Evolutionary conservation across 768 basidiomycete species (phyloP).

Genomic region (Tulasnella sp.): DNA sequence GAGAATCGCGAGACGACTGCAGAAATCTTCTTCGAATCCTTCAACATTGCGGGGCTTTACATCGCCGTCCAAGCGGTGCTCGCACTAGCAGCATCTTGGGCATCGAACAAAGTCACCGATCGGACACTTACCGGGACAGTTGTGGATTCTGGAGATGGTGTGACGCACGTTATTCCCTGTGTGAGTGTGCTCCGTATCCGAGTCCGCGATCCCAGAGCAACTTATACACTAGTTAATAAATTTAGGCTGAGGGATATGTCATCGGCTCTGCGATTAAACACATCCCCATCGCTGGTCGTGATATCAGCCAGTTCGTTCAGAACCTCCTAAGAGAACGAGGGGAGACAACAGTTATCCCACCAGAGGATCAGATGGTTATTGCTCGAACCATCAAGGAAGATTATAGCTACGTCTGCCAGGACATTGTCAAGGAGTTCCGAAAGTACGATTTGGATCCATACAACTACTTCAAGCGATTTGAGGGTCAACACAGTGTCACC

Average conservation of each 20-base stretch:
- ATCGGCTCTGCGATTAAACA: slow-evolving; percentile 99
- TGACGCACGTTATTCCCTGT: slow-evolving; percentile 92
- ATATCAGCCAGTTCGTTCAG: slow-evolving; percentile 93
- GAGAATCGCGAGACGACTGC: slow-evolving; percentile 99
- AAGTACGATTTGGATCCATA: slow-evolving; percentile 96
- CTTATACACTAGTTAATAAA: slow-evolving; percentile 10
- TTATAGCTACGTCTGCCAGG: slow-evolving; percentile 96
- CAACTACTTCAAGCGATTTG: slow-evolving; percentile 88
- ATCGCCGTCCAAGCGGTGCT: slow-evolving; percentile 98
- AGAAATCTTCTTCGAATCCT: slow-evolving; percentile 99
- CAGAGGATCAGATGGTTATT: slow-evolving; percentile 86
- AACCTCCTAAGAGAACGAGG: slow-evolving; percentile 93
- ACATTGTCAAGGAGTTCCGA: slow-evolving; percentile 96
- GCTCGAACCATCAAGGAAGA: slow-evolving; percentile 96
- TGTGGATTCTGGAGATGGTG: slow-evolving; percentile 98
- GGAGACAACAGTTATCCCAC: slow-evolving; percentile 80
- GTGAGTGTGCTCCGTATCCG: neutral
- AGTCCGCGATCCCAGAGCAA: neutral
- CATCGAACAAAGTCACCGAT: slow-evolving; percentile 78
- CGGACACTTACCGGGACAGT: slow-evolving; percentile 94
- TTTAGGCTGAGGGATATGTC: slow-evolving; percentile 84
- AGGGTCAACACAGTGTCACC: slow-evolving; percentile 88
- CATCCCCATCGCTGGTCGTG: slow-evolving; percentile 95
- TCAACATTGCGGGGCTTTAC: slow-evolving; percentile 97
- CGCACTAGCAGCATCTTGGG: slow-evolving; percentile 95